These are phyloP conservation scores for Aspergillus sp. DNA, from an alignment of 2,329 filamentous ascomycete genomes.

Conservation along the genomic window DNA sequence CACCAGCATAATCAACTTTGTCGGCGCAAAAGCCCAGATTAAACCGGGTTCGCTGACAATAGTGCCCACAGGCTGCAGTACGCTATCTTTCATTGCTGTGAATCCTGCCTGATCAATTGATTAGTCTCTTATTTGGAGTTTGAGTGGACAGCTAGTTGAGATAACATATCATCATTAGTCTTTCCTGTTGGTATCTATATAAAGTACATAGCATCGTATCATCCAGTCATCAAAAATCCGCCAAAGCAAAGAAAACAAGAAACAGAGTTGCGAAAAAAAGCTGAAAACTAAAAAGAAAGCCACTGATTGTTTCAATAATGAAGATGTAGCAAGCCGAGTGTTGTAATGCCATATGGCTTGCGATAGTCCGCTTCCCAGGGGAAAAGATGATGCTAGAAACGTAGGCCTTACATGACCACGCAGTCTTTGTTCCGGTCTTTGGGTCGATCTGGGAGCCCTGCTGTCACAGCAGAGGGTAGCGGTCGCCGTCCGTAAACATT, in stretches of 20 bases:
- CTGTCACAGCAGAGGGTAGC: constrained; percentile 7
- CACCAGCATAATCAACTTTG: too few species aligned
- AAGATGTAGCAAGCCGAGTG: neutral
- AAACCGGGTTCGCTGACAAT: too few species aligned
- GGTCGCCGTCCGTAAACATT: constrained; percentile 11
- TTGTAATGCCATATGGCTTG: neutral
- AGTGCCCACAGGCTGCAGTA: too few species aligned
- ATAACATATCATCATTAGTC: neutral
- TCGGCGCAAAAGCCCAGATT: too few species aligned
- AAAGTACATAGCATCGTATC: neutral
- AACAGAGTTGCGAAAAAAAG: neutral
- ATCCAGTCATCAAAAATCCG: neutral
- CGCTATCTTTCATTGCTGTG: too few species aligned
- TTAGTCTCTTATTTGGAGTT: too few species aligned
- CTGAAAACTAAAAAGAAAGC: neutral
- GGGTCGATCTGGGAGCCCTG: constrained; percentile 13
- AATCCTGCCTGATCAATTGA: too few species aligned
- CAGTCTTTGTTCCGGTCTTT: constrained; percentile 38
- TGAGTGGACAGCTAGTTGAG: too few species aligned
- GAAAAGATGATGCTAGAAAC: neutral
- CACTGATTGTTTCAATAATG: too few species aligned
- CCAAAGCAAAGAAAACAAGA: neutral
- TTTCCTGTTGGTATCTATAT: neutral
- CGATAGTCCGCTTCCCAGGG: too few species aligned
- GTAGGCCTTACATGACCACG: constrained; percentile 32